A percentile compares a stretch with the other conserved stretches of the same genome.
These are phyloP conservation scores for Diaporthe citrichinensis DNA, from an alignment of 2,329 filamentous ascomycete species.

Conservation along the genomic window DNA sequence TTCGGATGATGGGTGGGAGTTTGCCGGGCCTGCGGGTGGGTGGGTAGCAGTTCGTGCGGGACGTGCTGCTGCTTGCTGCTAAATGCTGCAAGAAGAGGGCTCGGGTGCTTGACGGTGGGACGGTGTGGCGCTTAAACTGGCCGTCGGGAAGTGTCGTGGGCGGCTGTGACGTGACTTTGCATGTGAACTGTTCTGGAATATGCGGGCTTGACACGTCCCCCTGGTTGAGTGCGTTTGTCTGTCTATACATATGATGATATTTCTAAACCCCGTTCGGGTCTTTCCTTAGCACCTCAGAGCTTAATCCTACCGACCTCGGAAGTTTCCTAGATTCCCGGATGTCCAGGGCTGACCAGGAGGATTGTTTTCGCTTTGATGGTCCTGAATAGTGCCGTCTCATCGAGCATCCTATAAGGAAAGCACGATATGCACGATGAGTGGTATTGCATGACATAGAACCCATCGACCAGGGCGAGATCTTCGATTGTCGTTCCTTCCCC, in stretches of 20 bases:
- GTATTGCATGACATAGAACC: background rate
- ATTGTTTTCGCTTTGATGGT: background rate
- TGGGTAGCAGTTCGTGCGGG: background rate
- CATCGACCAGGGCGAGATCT: too few relatives aligned
- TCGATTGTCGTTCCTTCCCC: background rate
- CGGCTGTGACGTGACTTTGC: background rate
- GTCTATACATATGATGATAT: background rate
- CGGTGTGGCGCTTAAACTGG: background rate
- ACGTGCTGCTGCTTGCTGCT: too few relatives aligned
- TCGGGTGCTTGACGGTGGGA: background rate
- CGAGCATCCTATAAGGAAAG: rapidly evolving
- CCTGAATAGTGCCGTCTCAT: background rate
- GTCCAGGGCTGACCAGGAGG: background rate
- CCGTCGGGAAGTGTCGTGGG: background rate
- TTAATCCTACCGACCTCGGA: background rate
- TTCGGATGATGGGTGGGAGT: background rate
- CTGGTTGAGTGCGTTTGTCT: background rate
- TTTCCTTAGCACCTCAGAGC: background rate
- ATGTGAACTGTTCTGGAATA: background rate
- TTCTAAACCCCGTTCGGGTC: background rate
- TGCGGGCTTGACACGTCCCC: slow-evolving; percentile 4
- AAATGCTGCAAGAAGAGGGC: too few relatives aligned
- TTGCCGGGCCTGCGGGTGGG: background rate
- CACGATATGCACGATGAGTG: background rate
- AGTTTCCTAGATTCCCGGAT: background rate